These are phyloP conservation scores for Hypoxylon crocopeplum DNA, from an alignment of 495 filamentous ascomycete species.

Conservation along the genomic window DNA sequence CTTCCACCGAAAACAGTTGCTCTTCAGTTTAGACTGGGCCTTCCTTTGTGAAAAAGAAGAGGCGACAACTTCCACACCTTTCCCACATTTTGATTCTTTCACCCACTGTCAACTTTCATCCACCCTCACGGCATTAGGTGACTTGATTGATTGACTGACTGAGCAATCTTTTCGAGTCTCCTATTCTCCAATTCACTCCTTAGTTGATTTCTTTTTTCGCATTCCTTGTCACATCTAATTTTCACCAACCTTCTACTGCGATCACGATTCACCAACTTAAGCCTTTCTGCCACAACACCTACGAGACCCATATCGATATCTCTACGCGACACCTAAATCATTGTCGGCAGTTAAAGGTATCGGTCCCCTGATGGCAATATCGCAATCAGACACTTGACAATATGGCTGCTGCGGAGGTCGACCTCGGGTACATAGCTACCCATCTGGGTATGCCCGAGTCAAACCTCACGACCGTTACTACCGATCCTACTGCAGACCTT, in stretches of 20 bases:
- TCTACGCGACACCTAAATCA: neutral
- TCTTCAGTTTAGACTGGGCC: neutral
- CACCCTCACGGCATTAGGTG: neutral
- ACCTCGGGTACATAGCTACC: conserved; percentile 75
- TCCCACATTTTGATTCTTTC: conserved; percentile 6
- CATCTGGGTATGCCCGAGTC: conserved; percentile 75
- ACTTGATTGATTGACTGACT: conserved; percentile 13
- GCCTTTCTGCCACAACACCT: neutral
- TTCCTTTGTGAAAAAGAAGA: conserved; percentile 18
- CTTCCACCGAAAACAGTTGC: conserved; percentile 36
- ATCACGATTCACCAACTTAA: neutral
- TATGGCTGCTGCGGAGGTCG: conserved; percentile 79
- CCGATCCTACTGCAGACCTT: conserved; percentile 78
- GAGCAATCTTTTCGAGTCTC: conserved; percentile 1
- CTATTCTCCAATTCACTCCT: conserved; percentile 15
- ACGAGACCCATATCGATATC: neutral
- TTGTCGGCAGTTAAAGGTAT: no score
- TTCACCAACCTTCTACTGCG: conserved; percentile 10
- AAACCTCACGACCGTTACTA: conserved; percentile 68
- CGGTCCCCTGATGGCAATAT: conserved; percentile 33
- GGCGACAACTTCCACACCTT: conserved; percentile 8
- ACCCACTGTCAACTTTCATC: neutral
- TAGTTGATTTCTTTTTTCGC: conserved; percentile 9
- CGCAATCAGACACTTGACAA: conserved; percentile 40
- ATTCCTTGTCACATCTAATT: conserved; percentile 10